These are phyloP conservation scores for Passiflora organensis DNA, from an alignment of 345 rosid genomes.

Conservation along the genomic window DNA sequence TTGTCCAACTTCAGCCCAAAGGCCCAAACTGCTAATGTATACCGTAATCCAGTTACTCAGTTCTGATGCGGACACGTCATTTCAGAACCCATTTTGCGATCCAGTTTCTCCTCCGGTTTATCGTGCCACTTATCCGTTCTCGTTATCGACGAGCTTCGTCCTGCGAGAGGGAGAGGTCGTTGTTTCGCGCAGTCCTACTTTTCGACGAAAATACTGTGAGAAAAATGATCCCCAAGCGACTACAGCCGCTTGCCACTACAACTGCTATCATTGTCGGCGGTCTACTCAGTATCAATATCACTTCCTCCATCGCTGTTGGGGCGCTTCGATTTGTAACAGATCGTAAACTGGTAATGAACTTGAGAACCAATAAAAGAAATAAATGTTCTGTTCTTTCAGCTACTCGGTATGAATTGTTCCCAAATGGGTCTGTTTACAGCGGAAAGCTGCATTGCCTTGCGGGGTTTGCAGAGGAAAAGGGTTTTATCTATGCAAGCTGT, in stretches of 20 bases:
- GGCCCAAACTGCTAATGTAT: too few relatives aligned
- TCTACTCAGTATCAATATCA: conserved; percentile 33
- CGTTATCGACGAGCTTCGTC: too few relatives aligned
- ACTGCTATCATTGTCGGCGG: conserved; percentile 43
- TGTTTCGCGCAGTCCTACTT: background rate
- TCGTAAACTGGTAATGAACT: conserved; percentile 30
- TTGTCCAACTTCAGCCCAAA: too few relatives aligned
- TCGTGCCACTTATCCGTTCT: too few relatives aligned
- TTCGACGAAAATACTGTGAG: background rate
- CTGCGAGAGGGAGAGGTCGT: too few relatives aligned
- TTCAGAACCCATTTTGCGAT: too few relatives aligned
- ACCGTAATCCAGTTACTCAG: too few relatives aligned
- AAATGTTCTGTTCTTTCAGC: background rate
- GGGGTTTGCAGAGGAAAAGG: conserved; percentile 68
- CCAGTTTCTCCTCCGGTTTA: too few relatives aligned
- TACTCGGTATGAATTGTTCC: background rate
- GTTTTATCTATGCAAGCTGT: conserved; percentile 74
- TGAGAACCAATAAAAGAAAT: background rate
- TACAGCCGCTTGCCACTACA: conserved; percentile 25
- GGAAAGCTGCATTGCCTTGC: conserved; percentile 48
- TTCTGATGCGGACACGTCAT: too few relatives aligned
- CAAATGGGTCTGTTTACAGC: conserved; percentile 23
- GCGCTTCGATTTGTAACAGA: conserved; percentile 35
- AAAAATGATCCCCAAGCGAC: conserved; percentile 48
- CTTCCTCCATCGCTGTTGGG: conserved; percentile 36